Percentiles rank a stretch among this genome's conserved stretches.
Evolutionary conservation across 108 stramenopile genomes (phyloP).

Genomic region (Skeletonema potamos): DNA sequence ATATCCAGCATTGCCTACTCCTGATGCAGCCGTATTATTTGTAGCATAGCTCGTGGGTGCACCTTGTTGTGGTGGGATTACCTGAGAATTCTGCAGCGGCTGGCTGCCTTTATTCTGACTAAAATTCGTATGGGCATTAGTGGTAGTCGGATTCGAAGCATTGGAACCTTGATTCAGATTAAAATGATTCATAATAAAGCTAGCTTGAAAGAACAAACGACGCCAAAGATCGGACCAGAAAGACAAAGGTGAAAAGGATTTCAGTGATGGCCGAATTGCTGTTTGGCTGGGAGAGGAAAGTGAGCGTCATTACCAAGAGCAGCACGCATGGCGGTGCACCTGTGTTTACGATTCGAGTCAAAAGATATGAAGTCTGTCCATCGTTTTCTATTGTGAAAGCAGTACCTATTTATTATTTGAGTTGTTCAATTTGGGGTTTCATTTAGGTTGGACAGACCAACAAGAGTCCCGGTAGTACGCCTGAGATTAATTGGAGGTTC

Average conservation of each 20-base stretch:
- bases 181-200: not conserved
- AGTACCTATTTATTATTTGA: too few species aligned
- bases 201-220: not conserved
- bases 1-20: not conserved
- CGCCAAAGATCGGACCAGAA: not conserved
- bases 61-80: not conserved
- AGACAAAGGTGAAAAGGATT: constrained; percentile 2
- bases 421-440: too few species aligned
- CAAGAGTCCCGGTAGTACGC: not conserved
- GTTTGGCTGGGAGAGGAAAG: not conserved
- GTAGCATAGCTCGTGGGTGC: not conserved
- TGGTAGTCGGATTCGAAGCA: not conserved
- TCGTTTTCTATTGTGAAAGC: not conserved
- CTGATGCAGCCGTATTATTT: not conserved
- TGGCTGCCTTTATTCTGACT: not conserved
- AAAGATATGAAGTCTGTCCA: not conserved
- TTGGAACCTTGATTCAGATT: not conserved
- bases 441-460: not conserved
- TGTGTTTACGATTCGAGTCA: not conserved
- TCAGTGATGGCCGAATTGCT: not conserved
- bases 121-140: not conserved
- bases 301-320: not conserved
- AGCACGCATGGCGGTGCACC: not conserved
- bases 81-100: not conserved
- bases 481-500: too few species aligned